phyloP scores from a whole-genome alignment of 768 basidiomycete genomes.

The Trametes punicea region DNA sequence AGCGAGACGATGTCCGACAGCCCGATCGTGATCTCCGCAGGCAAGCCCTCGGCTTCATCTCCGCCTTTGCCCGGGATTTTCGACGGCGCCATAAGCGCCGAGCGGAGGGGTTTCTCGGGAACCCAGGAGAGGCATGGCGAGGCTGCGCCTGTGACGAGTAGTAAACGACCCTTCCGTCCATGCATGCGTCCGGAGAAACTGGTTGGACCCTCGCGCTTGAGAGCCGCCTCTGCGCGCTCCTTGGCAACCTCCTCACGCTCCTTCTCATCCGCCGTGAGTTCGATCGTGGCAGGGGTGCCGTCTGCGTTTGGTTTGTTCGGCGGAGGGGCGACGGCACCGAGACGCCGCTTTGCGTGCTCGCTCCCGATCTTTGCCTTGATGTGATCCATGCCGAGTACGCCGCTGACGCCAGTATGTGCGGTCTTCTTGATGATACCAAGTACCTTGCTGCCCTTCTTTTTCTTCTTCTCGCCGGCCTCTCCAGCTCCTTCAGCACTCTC shows the following conservation, averaged over 20 bases:
- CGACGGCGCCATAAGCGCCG: constrained; percentile 11
- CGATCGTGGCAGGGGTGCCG: not conserved
- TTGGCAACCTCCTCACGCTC: not conserved
- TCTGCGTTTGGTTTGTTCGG: not conserved
- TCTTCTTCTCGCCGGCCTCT: constrained; percentile 10
- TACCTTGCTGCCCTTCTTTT: constrained; percentile 19
- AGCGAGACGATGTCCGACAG: constrained; percentile 30
- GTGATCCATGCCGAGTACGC: constrained; percentile 31
- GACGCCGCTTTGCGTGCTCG: constrained; percentile 29
- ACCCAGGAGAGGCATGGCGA: constrained; percentile 33
- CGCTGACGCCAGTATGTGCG: constrained; percentile 28
- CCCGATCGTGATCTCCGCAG: constrained; percentile 30
- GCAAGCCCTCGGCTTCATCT: constrained; percentile 11
- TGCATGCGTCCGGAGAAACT: constrained; percentile 29
- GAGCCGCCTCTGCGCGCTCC: constrained; percentile 10
- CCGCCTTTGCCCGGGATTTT: constrained; percentile 10
- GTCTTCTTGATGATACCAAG: constrained; percentile 28
- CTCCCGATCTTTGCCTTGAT: constrained; percentile 33
- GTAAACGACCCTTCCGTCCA: constrained; percentile 31
- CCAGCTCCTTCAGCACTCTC: constrained; percentile 11
- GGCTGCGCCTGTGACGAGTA: constrained; percentile 31
- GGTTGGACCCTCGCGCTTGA: constrained; percentile 29
- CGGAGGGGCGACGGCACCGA: constrained; percentile 30
- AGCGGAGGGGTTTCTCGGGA: constrained; percentile 17
- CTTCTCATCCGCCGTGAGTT: not conserved